Percentiles rank a stretch among this genome's conserved stretches.
Conservation (phyloP, 1,284 basidiomycete species). For the Microbotryum violaceum region DNA sequence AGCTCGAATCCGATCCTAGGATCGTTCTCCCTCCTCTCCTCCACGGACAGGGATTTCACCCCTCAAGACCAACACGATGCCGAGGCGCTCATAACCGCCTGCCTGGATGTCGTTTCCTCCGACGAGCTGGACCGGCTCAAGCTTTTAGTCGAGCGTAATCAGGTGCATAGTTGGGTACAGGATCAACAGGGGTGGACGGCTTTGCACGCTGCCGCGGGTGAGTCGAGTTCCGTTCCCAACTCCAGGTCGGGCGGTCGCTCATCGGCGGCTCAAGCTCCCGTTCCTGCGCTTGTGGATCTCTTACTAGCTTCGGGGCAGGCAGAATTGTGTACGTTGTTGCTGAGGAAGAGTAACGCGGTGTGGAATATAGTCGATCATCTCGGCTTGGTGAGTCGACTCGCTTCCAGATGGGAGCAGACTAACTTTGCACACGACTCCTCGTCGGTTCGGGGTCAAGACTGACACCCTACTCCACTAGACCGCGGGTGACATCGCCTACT, state of each 20-base stretch:
- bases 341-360: conserved; percentile 67
- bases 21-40: too few relatives aligned
- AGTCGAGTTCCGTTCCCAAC: not conserved
- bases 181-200: conserved; percentile 73
- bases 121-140: conserved; percentile 2
- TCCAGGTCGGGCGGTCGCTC: too few relatives aligned
- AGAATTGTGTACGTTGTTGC: conserved; percentile 55
- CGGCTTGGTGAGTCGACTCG: conserved; percentile 26
- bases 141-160: conserved; percentile 34
- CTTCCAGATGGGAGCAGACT: too few relatives aligned
- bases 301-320: conserved; percentile 20
- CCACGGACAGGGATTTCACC: too few relatives aligned
- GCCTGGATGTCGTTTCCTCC: conserved; percentile 1
- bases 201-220: conserved; percentile 73
- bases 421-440: too few relatives aligned
- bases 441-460: too few relatives aligned
- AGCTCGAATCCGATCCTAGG: too few relatives aligned
- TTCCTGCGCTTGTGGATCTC: too few relatives aligned
- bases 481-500: conserved; percentile 79
- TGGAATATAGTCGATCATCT: conserved; percentile 62
- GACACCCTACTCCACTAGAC: conserved; percentile 42
- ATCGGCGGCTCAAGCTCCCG: too few relatives aligned
- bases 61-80: too few relatives aligned
- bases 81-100: conserved; percentile 13
- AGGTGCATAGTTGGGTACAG: conserved; percentile 87